Evolutionary conservation across 1,284 basidiomycete genomes (phyloP).

Genomic region (Trichosporon faecale): DNA sequence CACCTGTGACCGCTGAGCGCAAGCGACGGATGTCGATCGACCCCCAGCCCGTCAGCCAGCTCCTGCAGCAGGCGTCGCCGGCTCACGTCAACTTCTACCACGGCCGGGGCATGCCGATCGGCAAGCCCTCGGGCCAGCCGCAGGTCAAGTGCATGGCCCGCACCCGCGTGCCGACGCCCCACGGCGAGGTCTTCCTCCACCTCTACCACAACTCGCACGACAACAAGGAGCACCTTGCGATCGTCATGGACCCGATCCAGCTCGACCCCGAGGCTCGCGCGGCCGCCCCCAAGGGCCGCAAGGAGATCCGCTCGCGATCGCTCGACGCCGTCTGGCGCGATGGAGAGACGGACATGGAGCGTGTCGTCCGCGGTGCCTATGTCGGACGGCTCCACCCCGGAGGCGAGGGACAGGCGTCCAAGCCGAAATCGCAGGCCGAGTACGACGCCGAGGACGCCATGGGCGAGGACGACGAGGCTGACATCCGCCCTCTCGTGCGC

Average conservation of each 20-base stretch:
- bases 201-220: constrained; percentile 75
- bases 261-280: constrained; percentile 53
- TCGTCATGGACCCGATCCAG: constrained; percentile 89
- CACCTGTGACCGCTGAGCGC: constrained; percentile 16
- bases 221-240: constrained; percentile 96
- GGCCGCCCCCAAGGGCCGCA: constrained; percentile 38
- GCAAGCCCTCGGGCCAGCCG: constrained; percentile 21
- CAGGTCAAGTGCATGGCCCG: constrained; percentile 76
- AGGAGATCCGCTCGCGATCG: constrained; percentile 70
- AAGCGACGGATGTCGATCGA: constrained; percentile 48
- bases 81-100: constrained; percentile 22
- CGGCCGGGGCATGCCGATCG: constrained; percentile 19
- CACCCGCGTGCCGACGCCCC: constrained; percentile 93
- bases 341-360: constrained; percentile 87
- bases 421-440: constrained; percentile 18
- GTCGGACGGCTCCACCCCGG: constrained; percentile 65
- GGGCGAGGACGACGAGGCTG: constrained; percentile 23
- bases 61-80: constrained; percentile 40
- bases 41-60: constrained; percentile 42
- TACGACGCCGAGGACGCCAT: constrained; percentile 15
- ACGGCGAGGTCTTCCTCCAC: constrained; percentile 90
- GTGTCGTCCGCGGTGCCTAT: constrained; percentile 90
- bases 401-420: constrained; percentile 36
- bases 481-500: constrained; percentile 72
- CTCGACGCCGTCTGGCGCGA: constrained; percentile 84